Conservation (phyloP, 139 green algal species). For the Astrephomene gubernaculifera region DNA sequence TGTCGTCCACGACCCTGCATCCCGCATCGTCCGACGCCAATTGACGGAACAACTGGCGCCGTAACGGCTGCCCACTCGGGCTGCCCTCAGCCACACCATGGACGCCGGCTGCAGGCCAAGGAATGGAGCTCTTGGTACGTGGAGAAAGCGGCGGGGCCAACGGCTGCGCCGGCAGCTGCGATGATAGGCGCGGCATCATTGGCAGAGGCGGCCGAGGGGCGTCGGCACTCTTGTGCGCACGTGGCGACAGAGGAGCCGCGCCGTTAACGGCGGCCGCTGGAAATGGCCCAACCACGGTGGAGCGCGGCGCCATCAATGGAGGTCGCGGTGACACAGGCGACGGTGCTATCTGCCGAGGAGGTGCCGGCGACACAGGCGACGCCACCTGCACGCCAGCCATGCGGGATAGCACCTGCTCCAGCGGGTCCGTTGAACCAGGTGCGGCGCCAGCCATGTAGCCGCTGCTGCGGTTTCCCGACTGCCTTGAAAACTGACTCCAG, state of each 20-base stretch:
- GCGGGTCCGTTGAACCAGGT: conserved; percentile 2
- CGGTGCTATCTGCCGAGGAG: too few species aligned
- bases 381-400: conserved; percentile 37
- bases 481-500: background rate
- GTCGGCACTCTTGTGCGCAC: too few species aligned
- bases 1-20: too few species aligned
- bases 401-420: background rate
- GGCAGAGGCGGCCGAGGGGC: background rate
- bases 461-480: too few species aligned
- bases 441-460: too few species aligned
- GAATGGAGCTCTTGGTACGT: background rate
- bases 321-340: conserved; percentile 30
- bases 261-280: background rate
- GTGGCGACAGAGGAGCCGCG: too few species aligned
- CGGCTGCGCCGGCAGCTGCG: background rate
- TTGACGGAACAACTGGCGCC: conserved; percentile 6
- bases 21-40: conserved; percentile 18
- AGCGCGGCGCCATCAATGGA: too few species aligned
- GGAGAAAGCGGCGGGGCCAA: background rate
- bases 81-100: background rate
- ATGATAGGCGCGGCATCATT: background rate
- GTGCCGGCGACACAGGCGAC: too few species aligned
- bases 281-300: background rate
- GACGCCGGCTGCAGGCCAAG: too few species aligned
- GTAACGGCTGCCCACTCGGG: background rate